phyloP scores from a whole-genome alignment of 2,329 filamentous ascomycete species.

The Blastomyces percursus region DNA sequence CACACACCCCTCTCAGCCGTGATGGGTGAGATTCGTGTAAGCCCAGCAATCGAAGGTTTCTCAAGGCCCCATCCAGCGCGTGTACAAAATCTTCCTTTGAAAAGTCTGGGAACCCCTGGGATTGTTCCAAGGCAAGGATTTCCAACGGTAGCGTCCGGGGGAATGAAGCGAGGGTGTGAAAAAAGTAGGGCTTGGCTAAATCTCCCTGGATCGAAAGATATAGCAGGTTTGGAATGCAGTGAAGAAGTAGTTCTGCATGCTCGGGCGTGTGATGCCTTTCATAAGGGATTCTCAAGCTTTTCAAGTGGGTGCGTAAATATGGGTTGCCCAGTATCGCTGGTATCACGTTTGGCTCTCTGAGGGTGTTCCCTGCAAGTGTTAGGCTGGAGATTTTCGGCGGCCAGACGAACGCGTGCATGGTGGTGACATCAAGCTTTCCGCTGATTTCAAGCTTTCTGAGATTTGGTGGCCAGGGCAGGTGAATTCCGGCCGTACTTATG shows the following conservation, averaged over 20 bases:
- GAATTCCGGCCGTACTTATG: conserved; percentile 3
- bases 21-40: conserved; percentile 17
- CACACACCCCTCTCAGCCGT: conserved; percentile 9
- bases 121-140: conserved; percentile 21
- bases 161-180: background rate
- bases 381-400: conserved; percentile 20
- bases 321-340: background rate
- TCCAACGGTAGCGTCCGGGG: conserved; percentile 17
- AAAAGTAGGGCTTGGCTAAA: background rate
- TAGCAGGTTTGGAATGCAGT: background rate
- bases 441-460: conserved; percentile 17
- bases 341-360: conserved; percentile 10
- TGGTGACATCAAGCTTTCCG: background rate
- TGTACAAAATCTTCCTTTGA: conserved; percentile 16
- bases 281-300: background rate
- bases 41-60: conserved; percentile 20
- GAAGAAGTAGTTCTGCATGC: background rate
- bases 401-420: conserved; percentile 20
- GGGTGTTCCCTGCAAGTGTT: background rate
- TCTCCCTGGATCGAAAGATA: conserved; percentile 1
- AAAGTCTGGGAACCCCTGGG: conserved; percentile 17
- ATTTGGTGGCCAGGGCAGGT: conserved; percentile 21
- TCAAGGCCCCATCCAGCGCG: conserved; percentile 17
- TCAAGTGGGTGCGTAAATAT: background rate
- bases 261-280: background rate